Conservation (phyloP, 1,139 yeast genomes). For the Saccharomyces hybrid region DNA sequence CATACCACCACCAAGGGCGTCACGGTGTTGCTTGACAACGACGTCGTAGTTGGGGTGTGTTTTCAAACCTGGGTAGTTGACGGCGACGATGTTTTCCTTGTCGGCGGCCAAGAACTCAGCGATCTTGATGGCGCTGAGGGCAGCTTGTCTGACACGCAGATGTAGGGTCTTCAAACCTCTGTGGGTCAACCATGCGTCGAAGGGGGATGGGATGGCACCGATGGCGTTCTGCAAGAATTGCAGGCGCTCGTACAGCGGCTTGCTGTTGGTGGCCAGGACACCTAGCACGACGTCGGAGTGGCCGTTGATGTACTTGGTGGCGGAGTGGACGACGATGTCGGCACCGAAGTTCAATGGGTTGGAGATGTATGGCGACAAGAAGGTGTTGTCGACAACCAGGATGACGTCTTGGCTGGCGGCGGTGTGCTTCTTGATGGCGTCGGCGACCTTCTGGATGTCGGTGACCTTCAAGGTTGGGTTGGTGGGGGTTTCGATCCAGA, state of each 20-base stretch:
- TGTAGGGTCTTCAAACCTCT: slow-evolving; percentile 86
- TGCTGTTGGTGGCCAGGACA: slow-evolving; percentile 63
- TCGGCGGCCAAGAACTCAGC: slow-evolving; percentile 57
- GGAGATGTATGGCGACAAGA: slow-evolving; percentile 85
- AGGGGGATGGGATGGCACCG: slow-evolving; percentile 85
- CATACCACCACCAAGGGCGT: slow-evolving; percentile 88
- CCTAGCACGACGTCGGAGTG: slow-evolving; percentile 92
- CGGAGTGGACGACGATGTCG: slow-evolving; percentile 80
- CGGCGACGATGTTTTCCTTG: slow-evolving; percentile 42
- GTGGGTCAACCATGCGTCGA: slow-evolving; percentile 89
- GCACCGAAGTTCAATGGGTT: slow-evolving; percentile 82
- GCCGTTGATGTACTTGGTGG: slow-evolving; percentile 86
- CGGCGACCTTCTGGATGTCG: slow-evolving; percentile 56
- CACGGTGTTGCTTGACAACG: slow-evolving; percentile 70
- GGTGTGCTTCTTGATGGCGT: slow-evolving; percentile 37
- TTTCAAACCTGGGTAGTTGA: slow-evolving; percentile 76
- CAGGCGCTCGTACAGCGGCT: slow-evolving; percentile 52
- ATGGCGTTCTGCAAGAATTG: slow-evolving; percentile 81
- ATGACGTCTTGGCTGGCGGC: slow-evolving; percentile 40
- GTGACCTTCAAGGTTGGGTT: slow-evolving; percentile 79
- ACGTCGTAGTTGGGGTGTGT: slow-evolving; percentile 56
- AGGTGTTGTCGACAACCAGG: slow-evolving; percentile 86
- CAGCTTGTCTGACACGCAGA: slow-evolving; percentile 66
- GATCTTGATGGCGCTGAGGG: slow-evolving; percentile 57
- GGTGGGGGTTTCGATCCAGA: slow-evolving; percentile 87